phyloP scores from a whole-genome alignment of 164 flowering plant species.

The Dillenia suffruticosa region DNA sequence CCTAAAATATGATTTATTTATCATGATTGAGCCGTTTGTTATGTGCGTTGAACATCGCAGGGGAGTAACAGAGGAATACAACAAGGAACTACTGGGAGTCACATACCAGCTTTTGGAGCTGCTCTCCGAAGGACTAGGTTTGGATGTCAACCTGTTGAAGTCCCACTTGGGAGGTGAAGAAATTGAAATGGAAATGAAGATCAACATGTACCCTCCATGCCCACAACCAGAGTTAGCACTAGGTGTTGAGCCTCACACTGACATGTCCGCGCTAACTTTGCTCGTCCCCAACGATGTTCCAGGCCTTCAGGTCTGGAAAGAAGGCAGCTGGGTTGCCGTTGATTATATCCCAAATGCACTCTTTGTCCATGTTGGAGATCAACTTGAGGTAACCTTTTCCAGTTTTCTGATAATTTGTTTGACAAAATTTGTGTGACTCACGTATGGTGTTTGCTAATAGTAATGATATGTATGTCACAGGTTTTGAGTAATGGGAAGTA shows the following conservation, averaged over 20 bases:
- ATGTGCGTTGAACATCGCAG: constrained; percentile 10
- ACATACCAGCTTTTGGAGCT: constrained; percentile 27
- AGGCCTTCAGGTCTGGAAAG: constrained; percentile 48
- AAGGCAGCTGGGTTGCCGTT: constrained; percentile 43
- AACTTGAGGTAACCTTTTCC: constrained; percentile 32
- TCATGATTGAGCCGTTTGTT: too few species aligned
- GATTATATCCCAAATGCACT: constrained; percentile 30
- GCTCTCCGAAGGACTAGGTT: constrained; percentile 40
- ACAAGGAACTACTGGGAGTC: constrained; percentile 25
- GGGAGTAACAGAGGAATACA: constrained; percentile 43
- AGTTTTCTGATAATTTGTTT: too few species aligned
- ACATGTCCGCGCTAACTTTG: constrained; percentile 45
- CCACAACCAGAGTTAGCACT: constrained; percentile 55
- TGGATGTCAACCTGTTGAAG: constrained; percentile 27
- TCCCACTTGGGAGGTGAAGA: constrained; percentile 28
- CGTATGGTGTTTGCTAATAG: not conserved
- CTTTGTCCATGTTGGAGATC: constrained; percentile 45
- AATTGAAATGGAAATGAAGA: constrained; percentile 42
- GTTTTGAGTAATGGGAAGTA: constrained; percentile 54
- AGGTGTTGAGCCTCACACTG: constrained; percentile 53
- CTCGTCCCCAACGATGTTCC: constrained; percentile 40
- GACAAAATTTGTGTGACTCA: not conserved
- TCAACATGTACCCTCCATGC: constrained; percentile 56
- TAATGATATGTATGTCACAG: constrained; percentile 10
- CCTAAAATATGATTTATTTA: too few species aligned